Conservation (phyloP, 2,329 filamentous ascomycete species). For the Calonectria pseudoturangicola region DNA sequence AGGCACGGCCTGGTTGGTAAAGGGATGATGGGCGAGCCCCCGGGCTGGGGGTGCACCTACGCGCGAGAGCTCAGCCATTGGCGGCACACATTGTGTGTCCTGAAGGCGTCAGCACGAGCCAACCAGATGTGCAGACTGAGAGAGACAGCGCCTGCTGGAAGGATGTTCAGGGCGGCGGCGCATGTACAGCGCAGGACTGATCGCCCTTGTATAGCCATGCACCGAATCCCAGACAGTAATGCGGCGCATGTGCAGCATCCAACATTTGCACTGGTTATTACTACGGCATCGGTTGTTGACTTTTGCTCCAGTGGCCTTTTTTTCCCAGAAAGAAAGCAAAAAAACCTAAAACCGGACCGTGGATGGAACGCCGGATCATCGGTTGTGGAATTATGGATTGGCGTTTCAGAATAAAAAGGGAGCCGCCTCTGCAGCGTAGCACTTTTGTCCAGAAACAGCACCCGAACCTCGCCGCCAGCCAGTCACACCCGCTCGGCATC, state of each 20-base stretch:
- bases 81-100: neutral
- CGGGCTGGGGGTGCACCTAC: neutral
- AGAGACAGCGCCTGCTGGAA: neutral
- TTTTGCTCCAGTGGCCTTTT: neutral
- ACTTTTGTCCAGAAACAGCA: slow-evolving; percentile 5
- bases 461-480: neutral
- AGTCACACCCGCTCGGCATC: neutral
- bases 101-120: neutral
- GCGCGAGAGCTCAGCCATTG: neutral
- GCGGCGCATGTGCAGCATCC: neutral
- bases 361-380: slow-evolving; percentile 17
- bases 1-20: slow-evolving; percentile 7
- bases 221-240: neutral
- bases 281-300: neutral
- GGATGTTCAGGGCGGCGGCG: neutral
- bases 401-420: slow-evolving; percentile 26
- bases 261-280: neutral
- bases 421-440: neutral
- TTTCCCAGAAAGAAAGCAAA: neutral
- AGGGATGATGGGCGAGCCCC: neutral
- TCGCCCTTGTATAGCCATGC: neutral
- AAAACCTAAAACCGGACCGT: slow-evolving; percentile 9
- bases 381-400: slow-evolving; percentile 8
- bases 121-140: neutral
- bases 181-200: neutral